Base-by-base conservation (phyloP, 192 early-diverging fungal genomes). In the Coemansia sp. region DNA sequence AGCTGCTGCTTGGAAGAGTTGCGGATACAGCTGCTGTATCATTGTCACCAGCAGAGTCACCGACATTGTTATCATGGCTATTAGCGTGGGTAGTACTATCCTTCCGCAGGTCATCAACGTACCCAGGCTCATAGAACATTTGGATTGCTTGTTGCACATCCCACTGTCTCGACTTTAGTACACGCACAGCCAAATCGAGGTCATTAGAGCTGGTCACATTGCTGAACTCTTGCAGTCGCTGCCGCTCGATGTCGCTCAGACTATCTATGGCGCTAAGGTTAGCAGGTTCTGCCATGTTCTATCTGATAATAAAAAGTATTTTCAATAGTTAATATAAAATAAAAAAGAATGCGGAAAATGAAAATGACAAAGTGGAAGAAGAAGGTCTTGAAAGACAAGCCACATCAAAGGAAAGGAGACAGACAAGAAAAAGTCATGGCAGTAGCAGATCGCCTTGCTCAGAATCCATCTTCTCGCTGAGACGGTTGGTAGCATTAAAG, bases 401-500 rank as follows among this genome's bases (percentile, higher is more conserved):
- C 9, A 22, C 14, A 19, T 5, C 21, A 25, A 21, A 44, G 0
- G 4, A 32, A 18, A 2, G 26, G 19, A 4, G 51, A 1, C 27
- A 53, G 25, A 18, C 10, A 44, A 32, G 26, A 34, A 62, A 49
- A 41, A 62, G 22, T n/a, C 24, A 54, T 7, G 61, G 21, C 5
- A 27, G 26, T 19, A 55, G 18, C 26, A 10, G 51, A 27, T 25
- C 21, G 14, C 25, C 62, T 44, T 63, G 58, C 24, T 56, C 28
- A 12, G 48, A 22, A 44, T 25, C 55, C 19, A 66, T 23, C 32
- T 63, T 56, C 18, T 73, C 69, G 32, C 65, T 55, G 19, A 78
- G 58, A 6, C 77, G 64, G 65, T 72, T 79, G 9, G 62, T 68
- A n/a, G 80, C 74, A 30, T 86, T 88, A 44, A 87, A 88, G 2